Base-by-base conservation (phyloP, 2,329 filamentous ascomycete species). In the Pseudocercospora ulei region DNA sequence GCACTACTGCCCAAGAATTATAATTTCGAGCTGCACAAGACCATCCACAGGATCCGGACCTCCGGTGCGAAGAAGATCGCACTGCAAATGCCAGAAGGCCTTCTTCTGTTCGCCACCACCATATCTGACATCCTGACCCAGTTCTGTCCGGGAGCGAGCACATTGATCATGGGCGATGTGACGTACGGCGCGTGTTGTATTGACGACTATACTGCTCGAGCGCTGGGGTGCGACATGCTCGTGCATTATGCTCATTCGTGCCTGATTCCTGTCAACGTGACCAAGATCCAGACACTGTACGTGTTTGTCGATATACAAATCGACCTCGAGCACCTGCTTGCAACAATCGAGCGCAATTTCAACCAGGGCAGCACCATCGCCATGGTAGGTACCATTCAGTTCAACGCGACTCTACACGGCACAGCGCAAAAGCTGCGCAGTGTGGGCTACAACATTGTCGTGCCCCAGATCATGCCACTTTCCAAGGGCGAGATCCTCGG, bases 111-210 rank as follows among this genome's bases (percentile, higher is more conserved):
- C 60, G 90, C 90, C 13, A 96, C 90, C 16, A 98, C 90, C 22
- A 88, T 98, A 51, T 94, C 90, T 3, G 90, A 98, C 59, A 96
- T 98, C 54, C 69, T 98, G 31, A 84, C 82, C 0, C 82, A 87
- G 58, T 98, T 98, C 66, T 98, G 90, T 57, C 81, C 85, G 0
- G 86, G 82, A 1, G 80, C 82, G 25, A 84, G 92, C 60, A 96
- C 88, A 1, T 70, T 96, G 38, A 98, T 98, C 61, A 98, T 98
- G 90, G 90, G 90, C 45, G 90, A 98, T 60, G 90, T 98, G 27
- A 98, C 90, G 1, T 98, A 98, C 61, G 90, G 90, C 47, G 90
- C 90, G 13, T 98, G 90, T 68, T 98, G 90, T 59, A 95, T 98
- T 54, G 90, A 98, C 60, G 90, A 98, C 65, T 98, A 92, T 65